Percentiles rank a stretch among this genome's conserved stretches.
Evolutionary conservation across 2,329 filamentous ascomycete genomes (phyloP).

Genomic region (Fusarium brevicatenulatum): DNA sequence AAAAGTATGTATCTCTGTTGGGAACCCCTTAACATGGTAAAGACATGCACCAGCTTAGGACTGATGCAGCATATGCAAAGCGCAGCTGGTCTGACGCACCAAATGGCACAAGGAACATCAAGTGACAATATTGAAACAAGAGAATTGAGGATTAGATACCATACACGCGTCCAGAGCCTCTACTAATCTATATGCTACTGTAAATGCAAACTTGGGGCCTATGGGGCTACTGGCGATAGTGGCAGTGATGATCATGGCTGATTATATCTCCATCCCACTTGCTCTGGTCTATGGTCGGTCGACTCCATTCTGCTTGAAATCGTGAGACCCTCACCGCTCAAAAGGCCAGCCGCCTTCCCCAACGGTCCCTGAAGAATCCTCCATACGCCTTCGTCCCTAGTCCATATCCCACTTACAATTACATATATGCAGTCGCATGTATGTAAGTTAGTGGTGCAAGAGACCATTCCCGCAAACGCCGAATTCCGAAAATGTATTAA

Average conservation of each 20-base stretch:
- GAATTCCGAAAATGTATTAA: slow-evolving; percentile 43
- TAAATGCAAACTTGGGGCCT: slow-evolving; percentile 25
- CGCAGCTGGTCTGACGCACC: not conserved
- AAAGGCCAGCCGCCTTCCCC: slow-evolving; percentile 25
- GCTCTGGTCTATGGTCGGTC: slow-evolving; percentile 21
- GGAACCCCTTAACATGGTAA: not conserved
- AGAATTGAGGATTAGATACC: slow-evolving; percentile 39
- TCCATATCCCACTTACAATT: slow-evolving; percentile 34
- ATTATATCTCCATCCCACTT: slow-evolving; percentile 8
- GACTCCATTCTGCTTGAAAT: slow-evolving; percentile 5
- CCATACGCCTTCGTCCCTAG: slow-evolving; percentile 31
- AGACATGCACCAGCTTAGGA: not conserved
- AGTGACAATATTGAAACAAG: slow-evolving; percentile 14
- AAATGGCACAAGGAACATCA: not conserved
- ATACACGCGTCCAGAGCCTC: slow-evolving; percentile 41
- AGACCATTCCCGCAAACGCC: slow-evolving; percentile 39
- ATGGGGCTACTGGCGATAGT: not conserved
- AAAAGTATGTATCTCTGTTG: not conserved
- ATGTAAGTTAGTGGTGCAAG: slow-evolving; percentile 9
- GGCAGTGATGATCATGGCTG: slow-evolving; percentile 8
- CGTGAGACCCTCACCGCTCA: slow-evolving; percentile 7
- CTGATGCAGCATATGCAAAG: not conserved
- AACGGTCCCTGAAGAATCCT: slow-evolving; percentile 25
- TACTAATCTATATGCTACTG: slow-evolving; percentile 36
- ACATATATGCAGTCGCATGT: slow-evolving; percentile 24